Percentiles rank a stretch among this genome's conserved stretches.
These are phyloP conservation scores for Neurospora sublineolata DNA, from an alignment of 495 filamentous ascomycete species.

Conservation along the genomic window DNA sequence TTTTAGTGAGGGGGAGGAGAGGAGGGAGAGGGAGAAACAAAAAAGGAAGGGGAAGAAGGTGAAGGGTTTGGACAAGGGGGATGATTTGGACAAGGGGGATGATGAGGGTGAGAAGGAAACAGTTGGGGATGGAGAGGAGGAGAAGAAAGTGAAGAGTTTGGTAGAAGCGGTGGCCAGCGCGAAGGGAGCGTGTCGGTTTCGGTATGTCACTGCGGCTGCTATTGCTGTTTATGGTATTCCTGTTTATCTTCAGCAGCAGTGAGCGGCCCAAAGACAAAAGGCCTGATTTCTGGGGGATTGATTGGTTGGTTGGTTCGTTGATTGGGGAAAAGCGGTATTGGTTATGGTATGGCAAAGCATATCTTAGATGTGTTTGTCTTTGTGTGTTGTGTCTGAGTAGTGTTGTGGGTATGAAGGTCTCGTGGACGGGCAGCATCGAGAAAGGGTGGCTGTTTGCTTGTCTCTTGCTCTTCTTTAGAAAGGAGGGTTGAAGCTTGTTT, in stretches of 20 bases:
- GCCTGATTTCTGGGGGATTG: neutral
- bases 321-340: neutral
- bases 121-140: neutral
- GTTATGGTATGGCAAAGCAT: constrained; percentile 10
- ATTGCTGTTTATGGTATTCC: constrained; percentile 92
- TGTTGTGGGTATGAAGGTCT: neutral
- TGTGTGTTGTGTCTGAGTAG: neutral
- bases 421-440: neutral
- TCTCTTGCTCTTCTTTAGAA: neutral
- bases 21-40: constrained; percentile 13
- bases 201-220: constrained; percentile 85
- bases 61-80: constrained; percentile 5
- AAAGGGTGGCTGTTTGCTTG: neutral
- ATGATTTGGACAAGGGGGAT: no score
- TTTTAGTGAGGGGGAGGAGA: constrained; percentile 18
- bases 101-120: neutral
- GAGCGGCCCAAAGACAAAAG: neutral
- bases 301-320: neutral
- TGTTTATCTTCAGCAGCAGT: constrained; percentile 51
- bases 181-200: constrained; percentile 64
- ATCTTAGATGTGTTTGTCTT: neutral
- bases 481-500: neutral
- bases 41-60: constrained; percentile 16
- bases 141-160: constrained; percentile 31
- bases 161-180: constrained; percentile 70